These are phyloP conservation scores for Colletotrichum falcatum DNA, from an alignment of 2,329 filamentous ascomycete genomes.

Conservation along the genomic window DNA sequence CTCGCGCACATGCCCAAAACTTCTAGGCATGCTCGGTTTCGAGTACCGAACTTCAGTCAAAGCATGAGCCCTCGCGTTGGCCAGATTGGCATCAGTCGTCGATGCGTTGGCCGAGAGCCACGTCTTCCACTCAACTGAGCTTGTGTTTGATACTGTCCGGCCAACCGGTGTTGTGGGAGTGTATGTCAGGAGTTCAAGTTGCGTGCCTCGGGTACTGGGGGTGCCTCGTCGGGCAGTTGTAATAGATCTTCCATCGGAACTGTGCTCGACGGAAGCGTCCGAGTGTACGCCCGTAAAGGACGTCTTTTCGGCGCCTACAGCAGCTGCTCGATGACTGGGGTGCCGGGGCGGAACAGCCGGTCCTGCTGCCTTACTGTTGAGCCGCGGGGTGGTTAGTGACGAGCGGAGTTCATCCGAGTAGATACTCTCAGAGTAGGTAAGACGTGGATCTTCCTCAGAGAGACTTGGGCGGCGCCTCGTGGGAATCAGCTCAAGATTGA, in stretches of 20 bases:
- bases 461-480: slow-evolving; percentile 54
- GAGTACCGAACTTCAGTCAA: slow-evolving; percentile 37
- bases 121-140: slow-evolving; percentile 67
- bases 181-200: background rate
- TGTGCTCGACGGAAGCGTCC: background rate
- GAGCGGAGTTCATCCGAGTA: slow-evolving; percentile 54
- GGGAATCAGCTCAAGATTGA: slow-evolving; percentile 51
- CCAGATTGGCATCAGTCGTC: slow-evolving; percentile 44
- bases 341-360: background rate
- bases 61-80: background rate
- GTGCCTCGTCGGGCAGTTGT: background rate
- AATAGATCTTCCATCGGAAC: background rate
- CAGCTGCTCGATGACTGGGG: background rate
- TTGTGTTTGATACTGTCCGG: slow-evolving; percentile 55
- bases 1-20: slow-evolving; percentile 60
- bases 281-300: background rate
- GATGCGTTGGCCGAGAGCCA: slow-evolving; percentile 66
- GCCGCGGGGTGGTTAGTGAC: background rate
- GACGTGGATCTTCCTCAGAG: slow-evolving; percentile 54
- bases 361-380: background rate
- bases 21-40: slow-evolving; percentile 43
- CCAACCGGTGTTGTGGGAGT: slow-evolving; percentile 47
- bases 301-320: background rate
- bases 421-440: slow-evolving; percentile 60
- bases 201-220: background rate